Base-by-base conservation (phyloP, 345 rosid species). In the Hypericum androsaemum region DNA sequence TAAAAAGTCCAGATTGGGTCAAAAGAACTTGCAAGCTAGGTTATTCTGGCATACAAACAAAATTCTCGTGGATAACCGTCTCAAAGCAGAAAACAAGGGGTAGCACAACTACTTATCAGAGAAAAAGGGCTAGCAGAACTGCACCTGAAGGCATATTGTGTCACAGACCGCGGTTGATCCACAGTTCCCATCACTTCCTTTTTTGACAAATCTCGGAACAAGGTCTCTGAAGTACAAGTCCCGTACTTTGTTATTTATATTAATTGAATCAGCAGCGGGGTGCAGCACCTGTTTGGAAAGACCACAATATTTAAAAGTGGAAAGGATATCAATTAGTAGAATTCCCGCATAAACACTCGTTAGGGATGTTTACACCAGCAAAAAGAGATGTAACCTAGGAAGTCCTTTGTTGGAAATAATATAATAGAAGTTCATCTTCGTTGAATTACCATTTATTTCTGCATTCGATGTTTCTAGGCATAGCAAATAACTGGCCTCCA, bases 91-190 rank as follows among this genome's bases (percentile, higher is more conserved):
- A 37, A 38, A 54, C 11, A 6, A 8, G 0, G 12, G 28, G 39
- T 6, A 41, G 35, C 7, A 6, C 11, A 10, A 41, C 12, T 5
- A 12, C 10, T 8, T 6, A 38, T n/a, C 39, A 7, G n/a, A 42
- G 10, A 5, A 28, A 28, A n/a, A 12, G 5, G 12, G 15, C 15
- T 6, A 50, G 10, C 10, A 37, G n/a, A 49, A 50, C n/a, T 50
- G 32, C 64, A 88, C 97, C 88, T 92, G 94, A 66, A 92, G 66
- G 67, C 95, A 88, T 10, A 78, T 74, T 0, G 97, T 83, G 52
- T 92, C 98, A 65, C 98, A 88, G 55, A 88, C 90, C 51, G 97
- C 98, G 39, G 95, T 65, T 50, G 97, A 88, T 17, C 98, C 98
- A 56, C 71, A 83, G 39, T 92, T 92, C 22, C 98, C 94, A 72